phyloP scores from a whole-genome alignment of 768 basidiomycete species.

The Rickenella mellea region DNA sequence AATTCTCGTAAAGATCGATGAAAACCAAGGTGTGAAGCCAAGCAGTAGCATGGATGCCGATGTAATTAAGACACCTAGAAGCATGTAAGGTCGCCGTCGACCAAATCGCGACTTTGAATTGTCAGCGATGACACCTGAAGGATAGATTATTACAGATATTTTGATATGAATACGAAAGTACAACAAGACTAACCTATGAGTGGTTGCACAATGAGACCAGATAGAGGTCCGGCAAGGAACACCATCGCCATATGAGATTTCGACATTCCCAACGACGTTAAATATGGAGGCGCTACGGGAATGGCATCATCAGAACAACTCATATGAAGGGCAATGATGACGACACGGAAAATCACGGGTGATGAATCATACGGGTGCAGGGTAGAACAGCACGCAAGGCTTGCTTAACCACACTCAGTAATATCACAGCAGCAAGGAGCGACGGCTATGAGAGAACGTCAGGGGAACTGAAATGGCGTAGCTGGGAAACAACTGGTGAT shows the following conservation, averaged over 20 bases:
- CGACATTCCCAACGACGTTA: constrained; percentile 78
- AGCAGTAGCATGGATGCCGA: constrained; percentile 68
- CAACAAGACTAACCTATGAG: constrained; percentile 51
- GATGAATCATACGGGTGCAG: too few species aligned
- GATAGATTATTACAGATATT: not conserved
- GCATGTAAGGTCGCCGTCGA: constrained; percentile 78
- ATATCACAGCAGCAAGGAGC: too few species aligned
- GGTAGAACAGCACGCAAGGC: too few species aligned
- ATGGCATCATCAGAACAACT: too few species aligned
- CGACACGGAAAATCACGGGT: too few species aligned
- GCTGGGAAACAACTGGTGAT: too few species aligned
- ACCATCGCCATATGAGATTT: constrained; percentile 86
- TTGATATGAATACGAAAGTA: not conserved
- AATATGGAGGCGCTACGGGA: constrained; percentile 78
- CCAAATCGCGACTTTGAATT: constrained; percentile 78
- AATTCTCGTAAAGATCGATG: constrained; percentile 31
- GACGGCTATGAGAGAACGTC: too few species aligned
- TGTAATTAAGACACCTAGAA: constrained; percentile 59
- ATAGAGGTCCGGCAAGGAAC: constrained; percentile 86
- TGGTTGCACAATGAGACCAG: constrained; percentile 86
- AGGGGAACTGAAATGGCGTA: too few species aligned
- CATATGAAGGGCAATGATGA: not conserved
- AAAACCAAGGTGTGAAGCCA: constrained; percentile 70
- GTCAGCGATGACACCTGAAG: constrained; percentile 62
- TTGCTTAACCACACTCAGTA: too few species aligned